A percentile compares a stretch with the other conserved stretches of the same genome.
Evolutionary conservation across 176 grass and related monocot genomes (phyloP).

Genomic region (Thalia dealbata): DNA sequence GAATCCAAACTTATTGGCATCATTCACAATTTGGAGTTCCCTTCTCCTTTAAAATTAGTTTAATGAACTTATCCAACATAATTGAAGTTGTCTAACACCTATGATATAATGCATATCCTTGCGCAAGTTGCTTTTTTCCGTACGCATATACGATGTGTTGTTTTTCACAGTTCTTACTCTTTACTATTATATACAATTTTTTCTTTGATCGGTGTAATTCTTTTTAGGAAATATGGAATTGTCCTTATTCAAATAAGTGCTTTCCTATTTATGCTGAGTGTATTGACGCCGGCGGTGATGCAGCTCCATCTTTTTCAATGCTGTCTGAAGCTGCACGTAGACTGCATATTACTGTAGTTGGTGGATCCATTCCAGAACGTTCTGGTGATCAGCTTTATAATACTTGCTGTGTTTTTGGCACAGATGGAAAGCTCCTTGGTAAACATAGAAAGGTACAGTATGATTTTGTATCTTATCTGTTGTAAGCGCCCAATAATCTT

Average conservation of each 20-base stretch:
- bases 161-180: too few species aligned
- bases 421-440: slow-evolving; percentile 76
- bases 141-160: too few species aligned
- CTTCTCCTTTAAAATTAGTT: too few species aligned
- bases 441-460: slow-evolving; percentile 83
- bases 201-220: slow-evolving; percentile 1
- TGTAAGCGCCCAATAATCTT: too few species aligned
- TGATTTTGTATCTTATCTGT: too few species aligned
- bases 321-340: slow-evolving; percentile 56
- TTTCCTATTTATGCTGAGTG: slow-evolving; percentile 84
- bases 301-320: slow-evolving; percentile 85
- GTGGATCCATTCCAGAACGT: slow-evolving; percentile 87
- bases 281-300: slow-evolving; percentile 68
- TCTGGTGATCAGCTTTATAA: slow-evolving; percentile 72
- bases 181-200: too few species aligned
- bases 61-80: too few species aligned
- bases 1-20: too few species aligned
- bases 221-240: slow-evolving; percentile 92
- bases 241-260: slow-evolving; percentile 82
- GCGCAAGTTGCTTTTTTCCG: too few species aligned
- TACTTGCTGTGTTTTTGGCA: slow-evolving; percentile 75
- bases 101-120: too few species aligned
- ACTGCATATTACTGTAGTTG: slow-evolving; percentile 75
- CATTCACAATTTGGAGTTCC: too few species aligned
- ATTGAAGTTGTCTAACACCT: too few species aligned